phyloP scores from a whole-genome alignment of 768 basidiomycete species.

The Lentinula guzmanii region DNA sequence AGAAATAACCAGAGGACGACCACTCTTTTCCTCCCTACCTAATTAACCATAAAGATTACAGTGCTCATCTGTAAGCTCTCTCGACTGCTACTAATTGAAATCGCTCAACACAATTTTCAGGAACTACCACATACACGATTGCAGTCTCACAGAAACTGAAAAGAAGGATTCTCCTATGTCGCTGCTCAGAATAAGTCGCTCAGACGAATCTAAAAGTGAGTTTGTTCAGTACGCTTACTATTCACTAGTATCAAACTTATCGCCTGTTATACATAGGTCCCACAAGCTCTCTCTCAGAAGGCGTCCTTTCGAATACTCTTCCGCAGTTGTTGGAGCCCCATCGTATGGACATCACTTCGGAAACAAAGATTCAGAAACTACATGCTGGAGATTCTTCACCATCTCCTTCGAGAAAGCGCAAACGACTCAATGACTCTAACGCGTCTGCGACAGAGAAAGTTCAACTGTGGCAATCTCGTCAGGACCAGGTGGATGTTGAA shows the following conservation, averaged over 20 bases:
- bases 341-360: not conserved
- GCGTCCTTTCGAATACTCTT: not conserved
- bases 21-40: not conserved
- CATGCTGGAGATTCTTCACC: not conserved
- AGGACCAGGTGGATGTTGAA: not conserved
- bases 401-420: not conserved
- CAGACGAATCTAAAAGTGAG: not conserved
- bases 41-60: not conserved
- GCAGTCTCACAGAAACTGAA: not conserved
- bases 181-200: not conserved
- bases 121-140: not conserved
- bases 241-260: not conserved
- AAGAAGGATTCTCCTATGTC: not conserved
- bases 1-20: not conserved
- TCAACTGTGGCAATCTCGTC: not conserved
- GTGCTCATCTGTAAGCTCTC: not conserved
- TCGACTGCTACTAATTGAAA: not conserved
- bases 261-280: not conserved
- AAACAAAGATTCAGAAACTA: not conserved
- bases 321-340: not conserved
- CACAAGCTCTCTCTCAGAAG: not conserved
- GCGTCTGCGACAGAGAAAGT: not conserved
- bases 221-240: not conserved
- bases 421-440: not conserved
- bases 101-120: not conserved